Percentiles rank a stretch among this genome's conserved stretches.
Evolutionary conservation across 2,329 filamentous ascomycete species (phyloP).

Genomic region (Phialophora tarda): DNA sequence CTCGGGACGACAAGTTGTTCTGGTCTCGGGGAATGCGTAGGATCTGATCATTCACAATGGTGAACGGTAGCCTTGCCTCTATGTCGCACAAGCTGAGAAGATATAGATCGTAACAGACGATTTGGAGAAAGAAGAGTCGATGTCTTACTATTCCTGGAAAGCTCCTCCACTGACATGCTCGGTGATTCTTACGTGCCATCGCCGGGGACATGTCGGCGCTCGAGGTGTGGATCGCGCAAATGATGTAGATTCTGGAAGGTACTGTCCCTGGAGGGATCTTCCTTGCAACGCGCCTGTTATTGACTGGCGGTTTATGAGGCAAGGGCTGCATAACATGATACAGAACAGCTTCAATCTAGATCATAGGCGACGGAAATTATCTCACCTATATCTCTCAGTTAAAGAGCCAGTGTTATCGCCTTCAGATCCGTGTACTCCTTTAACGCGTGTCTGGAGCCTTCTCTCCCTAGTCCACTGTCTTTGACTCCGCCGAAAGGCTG

Average conservation of each 20-base stretch:
- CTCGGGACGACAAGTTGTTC: background rate
- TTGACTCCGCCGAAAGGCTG: slow-evolving; percentile 70
- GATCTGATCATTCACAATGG: background rate
- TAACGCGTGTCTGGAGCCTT: slow-evolving; percentile 60
- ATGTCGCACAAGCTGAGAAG: background rate
- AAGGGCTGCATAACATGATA: too few species aligned
- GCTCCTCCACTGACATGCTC: too few species aligned
- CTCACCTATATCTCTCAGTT: background rate
- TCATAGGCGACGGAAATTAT: background rate
- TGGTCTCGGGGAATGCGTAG: background rate
- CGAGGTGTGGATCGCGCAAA: too few species aligned
- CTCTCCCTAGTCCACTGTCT: slow-evolving; percentile 61
- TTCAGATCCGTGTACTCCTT: slow-evolving; percentile 66
- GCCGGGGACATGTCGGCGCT: too few species aligned
- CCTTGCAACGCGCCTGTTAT: too few species aligned
- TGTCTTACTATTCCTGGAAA: background rate
- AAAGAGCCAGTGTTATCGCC: slow-evolving; percentile 48
- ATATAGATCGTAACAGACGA: background rate
- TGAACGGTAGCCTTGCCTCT: background rate
- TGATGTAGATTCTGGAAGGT: too few species aligned
- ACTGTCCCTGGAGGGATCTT: too few species aligned
- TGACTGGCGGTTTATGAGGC: too few species aligned
- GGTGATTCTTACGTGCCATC: too few species aligned
- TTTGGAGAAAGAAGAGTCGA: background rate
- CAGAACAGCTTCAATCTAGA: background rate